Evolutionary conservation across 371 early-diverging fungal genomes (phyloP).

Genomic region (Zopfochytrium polystomum): DNA sequence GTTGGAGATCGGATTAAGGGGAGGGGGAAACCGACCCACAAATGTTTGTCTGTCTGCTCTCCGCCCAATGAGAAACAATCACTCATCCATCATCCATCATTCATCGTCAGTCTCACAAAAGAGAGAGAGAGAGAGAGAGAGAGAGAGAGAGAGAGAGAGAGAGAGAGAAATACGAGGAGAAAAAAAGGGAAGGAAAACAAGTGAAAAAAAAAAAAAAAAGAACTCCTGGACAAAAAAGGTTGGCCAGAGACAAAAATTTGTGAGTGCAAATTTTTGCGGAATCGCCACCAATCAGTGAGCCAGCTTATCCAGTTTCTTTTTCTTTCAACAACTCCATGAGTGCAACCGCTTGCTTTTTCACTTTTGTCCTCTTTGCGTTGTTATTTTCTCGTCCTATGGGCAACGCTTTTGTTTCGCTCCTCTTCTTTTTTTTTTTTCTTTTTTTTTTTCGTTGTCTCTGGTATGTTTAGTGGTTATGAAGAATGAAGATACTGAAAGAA

Average conservation of each 20-base stretch:
- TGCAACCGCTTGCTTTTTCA: background rate
- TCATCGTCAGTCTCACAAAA: too few relatives aligned
- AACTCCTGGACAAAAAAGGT: too few relatives aligned
- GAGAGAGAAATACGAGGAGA: background rate
- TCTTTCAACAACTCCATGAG: background rate
- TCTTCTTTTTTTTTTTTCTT: background rate
- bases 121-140: background rate
- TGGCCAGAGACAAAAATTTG: too few relatives aligned
- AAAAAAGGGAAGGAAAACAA: background rate
- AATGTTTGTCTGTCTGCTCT: too few relatives aligned
- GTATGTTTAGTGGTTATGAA: too few relatives aligned
- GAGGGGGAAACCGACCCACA: too few relatives aligned
- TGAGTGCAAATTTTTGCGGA: constrained; percentile 1
- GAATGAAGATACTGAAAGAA: too few relatives aligned
- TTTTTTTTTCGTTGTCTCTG: background rate
- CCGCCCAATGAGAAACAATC: too few relatives aligned
- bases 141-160: constrained; percentile 4
- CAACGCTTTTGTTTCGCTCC: background rate
- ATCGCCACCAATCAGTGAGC: too few relatives aligned
- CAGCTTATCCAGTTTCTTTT: background rate
- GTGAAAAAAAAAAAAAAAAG: constrained; percentile 3
- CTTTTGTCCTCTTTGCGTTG: constrained; percentile 1
- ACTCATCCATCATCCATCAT: too few relatives aligned
- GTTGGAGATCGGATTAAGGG: too few relatives aligned
- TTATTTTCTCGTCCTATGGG: background rate